Evolutionary conservation across 2,329 filamentous ascomycete genomes (phyloP).

Genomic region (Diaporthe amygdali): DNA sequence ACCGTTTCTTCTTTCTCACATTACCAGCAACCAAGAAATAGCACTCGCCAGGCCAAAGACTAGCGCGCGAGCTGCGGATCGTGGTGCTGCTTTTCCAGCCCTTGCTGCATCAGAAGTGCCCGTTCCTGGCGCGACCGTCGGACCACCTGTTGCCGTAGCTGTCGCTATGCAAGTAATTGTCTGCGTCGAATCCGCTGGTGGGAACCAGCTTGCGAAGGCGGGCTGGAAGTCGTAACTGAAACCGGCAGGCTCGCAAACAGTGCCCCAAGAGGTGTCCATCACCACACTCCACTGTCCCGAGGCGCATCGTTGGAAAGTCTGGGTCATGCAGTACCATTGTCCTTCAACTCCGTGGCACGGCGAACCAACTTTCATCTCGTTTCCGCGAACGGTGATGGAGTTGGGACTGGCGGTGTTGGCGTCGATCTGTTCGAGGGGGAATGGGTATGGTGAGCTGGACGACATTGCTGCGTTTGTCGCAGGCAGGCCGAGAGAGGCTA

Average conservation of each 20-base stretch:
- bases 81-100: background rate
- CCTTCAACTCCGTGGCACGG: constrained; percentile 50
- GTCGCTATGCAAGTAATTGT: background rate
- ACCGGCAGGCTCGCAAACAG: constrained; percentile 39
- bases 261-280: constrained; percentile 50
- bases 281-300: constrained; percentile 50
- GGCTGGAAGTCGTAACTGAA: constrained; percentile 3
- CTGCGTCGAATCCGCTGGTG: background rate
- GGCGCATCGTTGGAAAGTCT: constrained; percentile 56
- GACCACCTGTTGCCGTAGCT: background rate
- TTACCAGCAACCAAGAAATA: background rate
- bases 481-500: background rate
- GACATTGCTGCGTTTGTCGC: background rate
- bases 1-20: background rate
- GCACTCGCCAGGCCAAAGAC: background rate
- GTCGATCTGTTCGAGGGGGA: background rate
- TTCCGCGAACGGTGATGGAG: background rate
- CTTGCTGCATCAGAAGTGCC: background rate
- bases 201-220: constrained; percentile 6
- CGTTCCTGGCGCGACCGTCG: background rate
- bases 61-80: background rate
- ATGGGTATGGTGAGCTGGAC: no score
- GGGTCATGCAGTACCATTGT: constrained; percentile 60
- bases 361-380: constrained; percentile 41
- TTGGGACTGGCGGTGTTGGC: background rate